phyloP scores from a whole-genome alignment of 176 grass and related monocot genomes.

The Rhynchospora breviuscula region DNA sequence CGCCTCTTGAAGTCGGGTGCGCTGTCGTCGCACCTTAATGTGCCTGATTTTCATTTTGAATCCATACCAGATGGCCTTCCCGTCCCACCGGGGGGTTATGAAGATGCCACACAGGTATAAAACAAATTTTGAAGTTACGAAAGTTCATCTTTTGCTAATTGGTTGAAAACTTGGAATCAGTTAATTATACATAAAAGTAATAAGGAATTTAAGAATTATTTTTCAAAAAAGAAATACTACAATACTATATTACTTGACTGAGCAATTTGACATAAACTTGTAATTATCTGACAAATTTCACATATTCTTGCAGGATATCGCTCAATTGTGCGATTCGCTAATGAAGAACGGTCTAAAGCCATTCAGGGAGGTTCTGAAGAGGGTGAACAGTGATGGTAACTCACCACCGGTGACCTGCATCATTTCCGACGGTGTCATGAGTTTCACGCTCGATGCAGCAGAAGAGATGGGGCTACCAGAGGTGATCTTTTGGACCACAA shows the following conservation, averaged over 20 bases:
- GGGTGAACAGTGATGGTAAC: constrained; percentile 22
- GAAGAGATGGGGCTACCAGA: constrained; percentile 47
- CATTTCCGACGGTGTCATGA: constrained; percentile 64
- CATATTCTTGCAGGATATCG: constrained; percentile 37
- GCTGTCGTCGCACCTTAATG: constrained; percentile 10
- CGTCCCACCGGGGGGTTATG: constrained; percentile 16
- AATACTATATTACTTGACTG: too few relatives aligned
- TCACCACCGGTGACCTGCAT: constrained; percentile 51
- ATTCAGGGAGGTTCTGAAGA: constrained; percentile 40
- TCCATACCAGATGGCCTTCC: constrained; percentile 56
- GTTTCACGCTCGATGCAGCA: constrained; percentile 57
- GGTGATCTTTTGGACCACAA: constrained; percentile 69
- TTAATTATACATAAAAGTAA: neutral
- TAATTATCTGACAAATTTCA: neutral
- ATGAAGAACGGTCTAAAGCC: constrained; percentile 32
- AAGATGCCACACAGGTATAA: constrained; percentile 41
- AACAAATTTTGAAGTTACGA: neutral
- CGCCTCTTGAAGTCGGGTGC: constrained; percentile 51
- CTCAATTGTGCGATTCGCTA: constrained; percentile 39
- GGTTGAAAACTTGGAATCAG: neutral
- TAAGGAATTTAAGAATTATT: too few relatives aligned
- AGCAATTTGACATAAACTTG: neutral
- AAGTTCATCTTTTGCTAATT: neutral
- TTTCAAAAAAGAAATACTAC: too few relatives aligned
- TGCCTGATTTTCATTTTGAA: constrained; percentile 50